phyloP scores from a whole-genome alignment of 2,329 filamentous ascomycete genomes.

The Metarhizium guizhouense region DNA sequence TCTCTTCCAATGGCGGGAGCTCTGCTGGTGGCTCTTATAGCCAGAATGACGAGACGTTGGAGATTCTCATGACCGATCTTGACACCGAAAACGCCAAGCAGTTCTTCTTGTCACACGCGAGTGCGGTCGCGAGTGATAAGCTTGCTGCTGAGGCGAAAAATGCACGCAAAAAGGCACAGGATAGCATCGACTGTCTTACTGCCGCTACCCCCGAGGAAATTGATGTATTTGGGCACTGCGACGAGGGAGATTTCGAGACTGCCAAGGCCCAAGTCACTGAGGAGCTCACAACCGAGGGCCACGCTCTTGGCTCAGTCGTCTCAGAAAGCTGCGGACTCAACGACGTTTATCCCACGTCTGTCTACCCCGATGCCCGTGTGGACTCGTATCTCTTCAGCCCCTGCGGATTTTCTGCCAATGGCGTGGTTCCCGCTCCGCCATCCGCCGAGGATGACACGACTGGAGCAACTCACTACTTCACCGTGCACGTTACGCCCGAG shows the following conservation, averaged over 20 bases:
- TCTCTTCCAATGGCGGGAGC: slow-evolving; percentile 38
- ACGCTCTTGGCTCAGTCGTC: slow-evolving; percentile 85
- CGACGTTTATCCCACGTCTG: slow-evolving; percentile 75
- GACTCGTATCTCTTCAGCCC: slow-evolving; percentile 96
- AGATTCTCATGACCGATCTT: slow-evolving; percentile 65
- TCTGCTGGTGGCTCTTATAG: slow-evolving; percentile 31
- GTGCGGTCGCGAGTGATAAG: slow-evolving; percentile 78
- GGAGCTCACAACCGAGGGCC: slow-evolving; percentile 83
- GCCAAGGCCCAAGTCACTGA: slow-evolving; percentile 48
- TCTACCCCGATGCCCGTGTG: slow-evolving; percentile 87
- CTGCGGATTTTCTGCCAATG: slow-evolving; percentile 95
- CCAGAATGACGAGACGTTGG: slow-evolving; percentile 64
- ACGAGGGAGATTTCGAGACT: slow-evolving; percentile 44
- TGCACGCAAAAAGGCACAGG: slow-evolving; percentile 50
- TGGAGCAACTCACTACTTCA: slow-evolving; percentile 80
- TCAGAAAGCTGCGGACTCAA: slow-evolving; percentile 84
- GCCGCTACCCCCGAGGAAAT: slow-evolving; percentile 49
- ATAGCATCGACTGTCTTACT: slow-evolving; percentile 48
- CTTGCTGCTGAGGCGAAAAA: slow-evolving; percentile 59
- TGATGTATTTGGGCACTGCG: slow-evolving; percentile 73
- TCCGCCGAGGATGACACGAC: slow-evolving; percentile 18
- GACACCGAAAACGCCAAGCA: slow-evolving; percentile 61
- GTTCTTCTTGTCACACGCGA: slow-evolving; percentile 65
- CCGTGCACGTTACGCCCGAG: slow-evolving; percentile 95
- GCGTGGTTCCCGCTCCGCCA: slow-evolving; percentile 74